Percentiles rank a stretch among this genome's conserved stretches.
Evolutionary conservation across 345 rosid genomes (phyloP).

Genomic region (Lumnitzera littorea): DNA sequence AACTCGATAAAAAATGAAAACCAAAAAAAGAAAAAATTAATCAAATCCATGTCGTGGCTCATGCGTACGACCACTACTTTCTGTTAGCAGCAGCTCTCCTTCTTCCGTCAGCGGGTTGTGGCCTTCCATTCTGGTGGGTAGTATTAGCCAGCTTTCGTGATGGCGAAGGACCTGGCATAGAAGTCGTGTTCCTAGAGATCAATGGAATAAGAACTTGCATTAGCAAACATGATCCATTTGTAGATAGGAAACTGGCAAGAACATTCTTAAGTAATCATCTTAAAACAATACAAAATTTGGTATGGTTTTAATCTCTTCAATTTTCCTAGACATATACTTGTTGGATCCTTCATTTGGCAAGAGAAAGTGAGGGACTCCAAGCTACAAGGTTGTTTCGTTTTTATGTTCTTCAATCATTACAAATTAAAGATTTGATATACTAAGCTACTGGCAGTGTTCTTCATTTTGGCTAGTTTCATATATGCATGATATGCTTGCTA

Average conservation of each 20-base stretch:
- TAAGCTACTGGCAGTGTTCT: neutral
- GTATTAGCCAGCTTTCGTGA: conserved; percentile 51
- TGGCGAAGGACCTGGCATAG: conserved; percentile 53
- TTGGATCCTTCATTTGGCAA: too few relatives aligned
- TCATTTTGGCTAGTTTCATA: neutral
- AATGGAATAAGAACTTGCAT: neutral
- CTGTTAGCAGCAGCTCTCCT: conserved; percentile 46
- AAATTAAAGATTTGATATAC: neutral
- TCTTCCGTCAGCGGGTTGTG: conserved; percentile 50
- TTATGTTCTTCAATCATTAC: too few relatives aligned
- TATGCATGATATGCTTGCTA: neutral
- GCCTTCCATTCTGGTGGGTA: conserved; percentile 43
- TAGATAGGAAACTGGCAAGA: too few relatives aligned
- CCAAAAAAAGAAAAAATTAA: conserved; percentile 18
- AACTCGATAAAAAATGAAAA: conserved; percentile 4
- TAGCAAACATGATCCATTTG: neutral
- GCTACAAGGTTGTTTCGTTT: too few relatives aligned
- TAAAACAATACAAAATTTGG: neutral
- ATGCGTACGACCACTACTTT: conserved; percentile 38
- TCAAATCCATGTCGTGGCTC: conserved; percentile 20
- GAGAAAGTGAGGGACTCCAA: too few relatives aligned
- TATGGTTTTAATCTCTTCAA: neutral
- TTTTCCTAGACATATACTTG: too few relatives aligned
- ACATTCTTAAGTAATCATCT: too few relatives aligned
- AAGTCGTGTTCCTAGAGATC: conserved; percentile 40